Conservation (phyloP, 2,329 filamentous ascomycete genomes). For the Colletotrichum siamense region DNA sequence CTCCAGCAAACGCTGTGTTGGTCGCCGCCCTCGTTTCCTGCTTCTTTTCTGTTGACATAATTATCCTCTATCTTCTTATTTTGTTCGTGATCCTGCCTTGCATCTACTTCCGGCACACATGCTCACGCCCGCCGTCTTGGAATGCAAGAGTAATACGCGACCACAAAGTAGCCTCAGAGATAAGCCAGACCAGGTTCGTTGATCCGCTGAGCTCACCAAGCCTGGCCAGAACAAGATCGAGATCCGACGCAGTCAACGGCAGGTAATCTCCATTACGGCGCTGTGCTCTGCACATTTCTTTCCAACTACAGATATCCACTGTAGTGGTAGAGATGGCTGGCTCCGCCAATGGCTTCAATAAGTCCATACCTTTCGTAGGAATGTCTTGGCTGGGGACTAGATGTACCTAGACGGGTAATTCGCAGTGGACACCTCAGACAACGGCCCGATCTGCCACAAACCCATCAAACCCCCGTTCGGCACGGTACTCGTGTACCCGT, state of each 20-base stretch:
- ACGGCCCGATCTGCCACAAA: neutral
- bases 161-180: neutral
- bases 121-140: neutral
- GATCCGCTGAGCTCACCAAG: neutral
- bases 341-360: neutral
- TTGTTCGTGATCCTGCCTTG: neutral
- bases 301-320: neutral
- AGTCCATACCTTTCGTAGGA: neutral
- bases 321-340: neutral
- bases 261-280: neutral
- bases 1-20: neutral
- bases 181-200: neutral
- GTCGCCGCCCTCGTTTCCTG: neutral
- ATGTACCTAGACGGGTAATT: neutral
- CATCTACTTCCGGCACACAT: neutral
- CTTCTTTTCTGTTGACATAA: neutral
- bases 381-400: neutral
- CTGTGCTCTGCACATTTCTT: neutral
- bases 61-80: neutral
- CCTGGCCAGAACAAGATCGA: neutral
- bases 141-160: neutral
- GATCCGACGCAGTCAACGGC: neutral
- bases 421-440: neutral
- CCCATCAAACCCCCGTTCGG: neutral
- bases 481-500: neutral